Evolutionary conservation across 257 asterid genomes (phyloP).

Genomic region (Rauvolfia tetraphylla): DNA sequence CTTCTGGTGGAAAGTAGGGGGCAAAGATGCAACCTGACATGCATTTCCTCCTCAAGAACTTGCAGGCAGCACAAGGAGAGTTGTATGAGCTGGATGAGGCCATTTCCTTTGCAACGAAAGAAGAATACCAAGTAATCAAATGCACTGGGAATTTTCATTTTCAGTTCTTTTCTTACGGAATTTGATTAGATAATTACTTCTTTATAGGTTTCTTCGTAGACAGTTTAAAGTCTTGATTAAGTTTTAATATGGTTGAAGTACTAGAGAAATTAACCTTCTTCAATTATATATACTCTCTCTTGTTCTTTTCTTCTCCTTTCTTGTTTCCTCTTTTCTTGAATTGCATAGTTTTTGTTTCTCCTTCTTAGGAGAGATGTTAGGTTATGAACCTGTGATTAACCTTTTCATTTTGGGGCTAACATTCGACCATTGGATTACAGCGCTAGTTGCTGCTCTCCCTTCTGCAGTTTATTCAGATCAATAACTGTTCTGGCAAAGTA

Average conservation of each 20-base stretch:
- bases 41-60: constrained; percentile 47
- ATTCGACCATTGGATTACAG: no score
- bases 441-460: no score
- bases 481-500: background rate
- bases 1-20: constrained; percentile 48
- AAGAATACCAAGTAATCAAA: constrained; percentile 2
- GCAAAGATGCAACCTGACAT: constrained; percentile 38
- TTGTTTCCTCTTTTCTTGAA: background rate
- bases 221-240: background rate
- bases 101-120: constrained; percentile 25
- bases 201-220: background rate
- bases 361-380: background rate
- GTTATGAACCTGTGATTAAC: no score
- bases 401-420: no score
- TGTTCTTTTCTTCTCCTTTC: background rate
- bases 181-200: background rate
- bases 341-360: background rate
- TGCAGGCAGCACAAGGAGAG: constrained; percentile 61
- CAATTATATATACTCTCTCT: background rate
- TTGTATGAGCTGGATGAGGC: constrained; percentile 48
- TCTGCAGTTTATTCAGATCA: background rate
- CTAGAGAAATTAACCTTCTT: background rate
- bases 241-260: background rate
- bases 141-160: background rate
- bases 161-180: background rate